These are phyloP conservation scores for Monosporozyma solicola DNA, from an alignment of 805 yeast species.

Conservation along the genomic window DNA sequence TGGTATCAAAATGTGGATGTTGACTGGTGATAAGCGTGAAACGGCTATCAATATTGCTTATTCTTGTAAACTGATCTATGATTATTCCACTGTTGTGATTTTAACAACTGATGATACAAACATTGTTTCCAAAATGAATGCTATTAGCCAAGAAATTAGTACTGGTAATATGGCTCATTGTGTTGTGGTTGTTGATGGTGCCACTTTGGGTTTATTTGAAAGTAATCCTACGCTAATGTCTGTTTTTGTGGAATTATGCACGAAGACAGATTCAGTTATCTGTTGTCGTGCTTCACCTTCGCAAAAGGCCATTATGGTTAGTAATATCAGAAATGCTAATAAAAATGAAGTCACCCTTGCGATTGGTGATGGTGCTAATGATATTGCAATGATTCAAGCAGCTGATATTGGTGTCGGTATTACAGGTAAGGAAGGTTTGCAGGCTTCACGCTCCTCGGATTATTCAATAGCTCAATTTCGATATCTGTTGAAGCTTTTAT, in stretches of 20 bases:
- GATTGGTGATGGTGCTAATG: conserved; percentile 98
- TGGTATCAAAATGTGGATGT: conserved; percentile 94
- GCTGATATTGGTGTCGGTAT: conserved; percentile 98
- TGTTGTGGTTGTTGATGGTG: conserved; percentile 94
- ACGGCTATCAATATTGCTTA: conserved; percentile 97
- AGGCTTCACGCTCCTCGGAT: conserved; percentile 92
- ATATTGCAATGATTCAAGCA: conserved; percentile 97
- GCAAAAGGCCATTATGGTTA: conserved; percentile 87
- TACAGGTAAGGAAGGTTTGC: conserved; percentile 94
- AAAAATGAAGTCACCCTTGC: conserved; percentile 77
- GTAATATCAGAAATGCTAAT: conserved; percentile 63
- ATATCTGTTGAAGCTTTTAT: conserved; percentile 65
- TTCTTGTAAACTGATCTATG: conserved; percentile 87
- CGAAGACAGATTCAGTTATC: conserved; percentile 81
- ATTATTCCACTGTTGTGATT: conserved; percentile 81
- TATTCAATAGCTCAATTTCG: conserved; percentile 93
- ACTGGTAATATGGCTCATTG: conserved; percentile 81
- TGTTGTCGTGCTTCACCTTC: conserved; percentile 97
- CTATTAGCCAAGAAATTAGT: conserved; percentile 64
- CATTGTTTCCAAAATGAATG: conserved; percentile 58
- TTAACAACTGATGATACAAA: conserved; percentile 48
- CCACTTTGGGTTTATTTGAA: conserved; percentile 66
- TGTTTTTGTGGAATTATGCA: conserved; percentile 74
- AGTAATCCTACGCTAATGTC: conserved; percentile 62
- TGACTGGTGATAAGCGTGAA: conserved; percentile 96